Evolutionary conservation across 371 early-diverging fungal species (phyloP), one percentile per base, ranked within the genome.

Genomic region (Zopfochytrium polystomum): DNA sequence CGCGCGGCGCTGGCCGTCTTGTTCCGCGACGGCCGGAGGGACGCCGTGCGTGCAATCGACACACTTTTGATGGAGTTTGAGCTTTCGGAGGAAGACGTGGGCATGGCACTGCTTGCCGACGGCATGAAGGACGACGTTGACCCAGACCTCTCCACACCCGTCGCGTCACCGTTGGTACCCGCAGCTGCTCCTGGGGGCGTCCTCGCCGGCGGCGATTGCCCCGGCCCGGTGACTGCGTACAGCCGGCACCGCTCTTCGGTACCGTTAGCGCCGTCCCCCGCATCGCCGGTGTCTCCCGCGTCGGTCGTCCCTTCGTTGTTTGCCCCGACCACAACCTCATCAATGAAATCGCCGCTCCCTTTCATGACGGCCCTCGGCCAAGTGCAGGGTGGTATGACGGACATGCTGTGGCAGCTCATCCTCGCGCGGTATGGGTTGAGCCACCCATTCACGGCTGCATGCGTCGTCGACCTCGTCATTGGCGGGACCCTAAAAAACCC

Each of bases 391-490:
- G 67, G 67, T 18, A 52, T 66, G 29, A 44, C 45, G 2, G 62
- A 66, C 38, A 32, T 55, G 30, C 25, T 66, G 46, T 66, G 67
- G 67, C 67, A 66, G 47, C 52, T 66, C 20, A 44, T 62, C 26
- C 52, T 65, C 18, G 61, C 62, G 22, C 45, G 63, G 27, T 57
- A 50, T 38, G 67, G 67, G 20, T 6, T 58, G 22, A 18, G 25
- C 18, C 67, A 66, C 58, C 44, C 67, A 13, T 66, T 66, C 52
- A 53, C 63, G 4, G 51, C 47, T 22, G 67, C 67, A n/a, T 66
- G 58, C 31, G 18, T 66, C 2, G 58, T 66, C 0, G 67, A 66
- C 33, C 26, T 62, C 0, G 62, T 66, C 20, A 62, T 66, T 52
- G 67, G 67, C 11, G 67, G 67, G 1, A 62, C 67, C 29, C 27